Evolutionary conservation across 2,329 filamentous ascomycete genomes (phyloP).

Genomic region (Alternaria longipes): DNA sequence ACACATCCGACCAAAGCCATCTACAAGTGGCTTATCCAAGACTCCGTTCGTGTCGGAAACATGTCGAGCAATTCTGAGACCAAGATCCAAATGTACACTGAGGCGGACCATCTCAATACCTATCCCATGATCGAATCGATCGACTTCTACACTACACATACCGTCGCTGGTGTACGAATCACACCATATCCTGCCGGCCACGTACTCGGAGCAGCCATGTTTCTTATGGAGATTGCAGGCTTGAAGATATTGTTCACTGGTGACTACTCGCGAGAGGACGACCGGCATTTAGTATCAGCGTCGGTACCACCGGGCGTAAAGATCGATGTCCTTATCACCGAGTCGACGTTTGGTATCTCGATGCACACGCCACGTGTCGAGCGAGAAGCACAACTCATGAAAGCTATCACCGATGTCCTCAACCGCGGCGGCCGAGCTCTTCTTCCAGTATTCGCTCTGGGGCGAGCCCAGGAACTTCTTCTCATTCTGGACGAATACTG

Average conservation of each 20-base stretch:
- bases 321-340: slow-evolving; percentile 95
- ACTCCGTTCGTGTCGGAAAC: slow-evolving; percentile 89
- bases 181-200: slow-evolving; percentile 97
- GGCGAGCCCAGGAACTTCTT: slow-evolving; percentile 90
- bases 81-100: slow-evolving; percentile 81
- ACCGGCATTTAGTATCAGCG: slow-evolving; percentile 93
- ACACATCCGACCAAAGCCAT: slow-evolving; percentile 99
- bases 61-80: slow-evolving; percentile 70
- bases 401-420: slow-evolving; percentile 88
- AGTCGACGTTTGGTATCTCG: slow-evolving; percentile 96
- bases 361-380: slow-evolving; percentile 91
- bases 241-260: slow-evolving; percentile 97
- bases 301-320: slow-evolving; percentile 88
- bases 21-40: slow-evolving; percentile 99
- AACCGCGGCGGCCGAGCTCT: slow-evolving; percentile 92
- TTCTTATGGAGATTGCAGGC: slow-evolving; percentile 94
- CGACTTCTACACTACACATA: slow-evolving; percentile 97
- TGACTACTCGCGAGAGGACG: slow-evolving; percentile 95
- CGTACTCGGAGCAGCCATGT: slow-evolving; percentile 98
- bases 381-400: slow-evolving; percentile 93
- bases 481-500: slow-evolving; percentile 98
- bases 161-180: slow-evolving; percentile 93
- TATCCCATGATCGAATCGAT: slow-evolving; percentile 96
- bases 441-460: slow-evolving; percentile 94
- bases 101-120: slow-evolving; percentile 92